Evolutionary conservation across 1,284 basidiomycete species (phyloP).

Genomic region (Apiotrichum sp.): DNA sequence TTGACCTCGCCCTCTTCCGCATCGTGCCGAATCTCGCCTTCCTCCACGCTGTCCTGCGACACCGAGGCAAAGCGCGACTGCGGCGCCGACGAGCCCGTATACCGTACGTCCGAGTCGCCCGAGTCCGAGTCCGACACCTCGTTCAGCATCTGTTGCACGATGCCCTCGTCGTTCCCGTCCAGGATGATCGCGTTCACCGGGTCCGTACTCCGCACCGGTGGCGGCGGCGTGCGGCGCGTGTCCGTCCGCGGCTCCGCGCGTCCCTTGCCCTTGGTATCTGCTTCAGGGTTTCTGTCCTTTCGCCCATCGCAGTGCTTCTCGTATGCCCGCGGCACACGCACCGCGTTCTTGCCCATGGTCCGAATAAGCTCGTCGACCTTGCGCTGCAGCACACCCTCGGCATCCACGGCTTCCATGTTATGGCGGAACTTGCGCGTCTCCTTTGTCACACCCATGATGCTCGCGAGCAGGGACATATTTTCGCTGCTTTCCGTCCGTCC

Average conservation of each 20-base stretch:
- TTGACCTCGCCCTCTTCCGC: neutral
- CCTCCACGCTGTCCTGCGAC: neutral
- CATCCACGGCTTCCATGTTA: neutral
- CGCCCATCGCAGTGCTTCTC: too few species aligned
- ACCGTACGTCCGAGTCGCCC: neutral
- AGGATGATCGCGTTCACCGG: conserved; percentile 7
- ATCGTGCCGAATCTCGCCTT: neutral
- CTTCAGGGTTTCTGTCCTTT: too few species aligned
- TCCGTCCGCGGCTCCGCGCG: too few species aligned
- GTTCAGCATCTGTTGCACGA: neutral
- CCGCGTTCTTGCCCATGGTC: neutral
- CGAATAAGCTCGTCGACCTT: neutral
- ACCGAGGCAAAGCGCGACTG: neutral
- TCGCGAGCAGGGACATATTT: conserved; percentile 71
- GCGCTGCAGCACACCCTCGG: neutral
- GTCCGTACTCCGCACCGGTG: neutral
- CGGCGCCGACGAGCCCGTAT: neutral
- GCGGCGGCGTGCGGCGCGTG: neutral
- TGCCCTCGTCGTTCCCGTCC: neutral
- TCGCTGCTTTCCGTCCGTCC: conserved; percentile 33
- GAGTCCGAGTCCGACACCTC: neutral
- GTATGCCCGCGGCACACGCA: neutral
- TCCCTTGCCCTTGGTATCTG: too few species aligned
- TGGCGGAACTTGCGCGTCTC: conserved; percentile 54
- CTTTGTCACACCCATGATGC: conserved; percentile 72